A percentile compares a stretch with the other conserved stretches of the same genome.
Evolutionary conservation across 192 early-diverging fungal genomes (phyloP).

Genomic region (Phycomyces blakesleeanus): DNA sequence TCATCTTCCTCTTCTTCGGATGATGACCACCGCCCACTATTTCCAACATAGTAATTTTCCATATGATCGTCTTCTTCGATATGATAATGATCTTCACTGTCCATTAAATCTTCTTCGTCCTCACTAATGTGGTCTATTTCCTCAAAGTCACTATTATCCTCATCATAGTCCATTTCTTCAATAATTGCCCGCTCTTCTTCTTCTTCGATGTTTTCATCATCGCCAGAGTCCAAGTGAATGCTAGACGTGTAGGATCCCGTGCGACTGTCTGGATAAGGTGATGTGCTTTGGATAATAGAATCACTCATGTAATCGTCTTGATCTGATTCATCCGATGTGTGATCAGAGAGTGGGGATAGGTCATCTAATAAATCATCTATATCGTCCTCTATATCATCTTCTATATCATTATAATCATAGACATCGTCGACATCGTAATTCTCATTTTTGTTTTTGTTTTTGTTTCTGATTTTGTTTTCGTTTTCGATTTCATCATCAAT

Average conservation of each 20-base stretch:
- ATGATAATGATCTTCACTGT: slow-evolving; percentile 15
- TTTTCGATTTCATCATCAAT: too few relatives aligned
- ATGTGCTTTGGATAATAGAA: slow-evolving; percentile 6
- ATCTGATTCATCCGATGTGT: slow-evolving; percentile 27
- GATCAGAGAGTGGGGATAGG: slow-evolving; percentile 11
- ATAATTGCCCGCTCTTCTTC: slow-evolving; percentile 34
- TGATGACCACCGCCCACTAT: slow-evolving; percentile 35
- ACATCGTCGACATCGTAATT: too few relatives aligned
- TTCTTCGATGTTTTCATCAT: slow-evolving; percentile 32
- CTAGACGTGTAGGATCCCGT: slow-evolving; percentile 14
- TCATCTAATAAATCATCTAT: slow-evolving; percentile 30
- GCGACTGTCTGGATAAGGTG: slow-evolving; percentile 8
- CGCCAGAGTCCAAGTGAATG: slow-evolving; percentile 29
- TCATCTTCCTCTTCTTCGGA: slow-evolving; percentile 30
- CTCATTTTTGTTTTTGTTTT: too few relatives aligned
- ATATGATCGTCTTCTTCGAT: slow-evolving; percentile 16
- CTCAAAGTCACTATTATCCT: slow-evolving; percentile 14
- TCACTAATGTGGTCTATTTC: slow-evolving; percentile 18
- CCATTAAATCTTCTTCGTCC: slow-evolving; percentile 33
- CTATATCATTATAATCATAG: too few relatives aligned
- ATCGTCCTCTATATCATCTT: slow-evolving; percentile 4
- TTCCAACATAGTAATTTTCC: neutral
- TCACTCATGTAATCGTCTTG: slow-evolving; percentile 22
- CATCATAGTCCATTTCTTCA: slow-evolving; percentile 20
- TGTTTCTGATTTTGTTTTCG: too few relatives aligned